phyloP scores from a whole-genome alignment of 108 stramenopile genomes.

The Skeletonema costatum region DNA sequence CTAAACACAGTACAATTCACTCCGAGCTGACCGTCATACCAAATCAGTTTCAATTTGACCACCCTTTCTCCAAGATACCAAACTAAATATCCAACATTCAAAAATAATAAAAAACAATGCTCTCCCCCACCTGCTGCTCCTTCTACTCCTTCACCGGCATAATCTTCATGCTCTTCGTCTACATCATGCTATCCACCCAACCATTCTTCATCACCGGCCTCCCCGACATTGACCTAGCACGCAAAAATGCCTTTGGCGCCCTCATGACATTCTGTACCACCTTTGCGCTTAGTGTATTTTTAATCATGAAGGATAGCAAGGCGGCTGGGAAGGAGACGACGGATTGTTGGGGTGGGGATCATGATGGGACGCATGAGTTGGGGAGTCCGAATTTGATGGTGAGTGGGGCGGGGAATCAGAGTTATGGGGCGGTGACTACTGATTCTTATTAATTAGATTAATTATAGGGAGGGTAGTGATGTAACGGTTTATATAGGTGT shows the following conservation, averaged over 20 bases:
- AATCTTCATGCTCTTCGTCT: conserved; percentile 44
- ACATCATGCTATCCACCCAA: conserved; percentile 44
- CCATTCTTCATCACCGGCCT: conserved; percentile 47
- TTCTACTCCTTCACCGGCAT: conserved; percentile 50
- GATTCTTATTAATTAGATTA: conserved; percentile 25
- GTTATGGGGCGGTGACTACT: conserved; percentile 21
- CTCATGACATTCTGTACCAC: conserved; percentile 30
- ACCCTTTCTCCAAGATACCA: background rate
- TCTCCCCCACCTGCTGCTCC: conserved; percentile 32
- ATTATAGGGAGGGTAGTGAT: background rate
- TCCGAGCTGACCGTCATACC: background rate
- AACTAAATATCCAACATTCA: background rate
- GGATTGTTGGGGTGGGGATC: conserved; percentile 6
- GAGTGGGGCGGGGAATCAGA: conserved; percentile 22
- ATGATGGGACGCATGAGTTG: conserved; percentile 19
- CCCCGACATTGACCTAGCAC: conserved; percentile 31
- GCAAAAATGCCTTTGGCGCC: conserved; percentile 43
- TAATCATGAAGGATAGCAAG: conserved; percentile 8
- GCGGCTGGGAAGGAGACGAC: background rate
- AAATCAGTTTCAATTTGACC: background rate
- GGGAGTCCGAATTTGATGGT: conserved; percentile 39
- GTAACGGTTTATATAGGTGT: too few relatives aligned
- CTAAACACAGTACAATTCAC: background rate
- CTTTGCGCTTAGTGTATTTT: conserved; percentile 16
- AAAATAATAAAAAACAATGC: conserved; percentile 18